Percentiles rank a stretch among this genome's conserved stretches.
Conservation (phyloP, 2,329 filamentous ascomycete species). For the Monascus ruber region DNA sequence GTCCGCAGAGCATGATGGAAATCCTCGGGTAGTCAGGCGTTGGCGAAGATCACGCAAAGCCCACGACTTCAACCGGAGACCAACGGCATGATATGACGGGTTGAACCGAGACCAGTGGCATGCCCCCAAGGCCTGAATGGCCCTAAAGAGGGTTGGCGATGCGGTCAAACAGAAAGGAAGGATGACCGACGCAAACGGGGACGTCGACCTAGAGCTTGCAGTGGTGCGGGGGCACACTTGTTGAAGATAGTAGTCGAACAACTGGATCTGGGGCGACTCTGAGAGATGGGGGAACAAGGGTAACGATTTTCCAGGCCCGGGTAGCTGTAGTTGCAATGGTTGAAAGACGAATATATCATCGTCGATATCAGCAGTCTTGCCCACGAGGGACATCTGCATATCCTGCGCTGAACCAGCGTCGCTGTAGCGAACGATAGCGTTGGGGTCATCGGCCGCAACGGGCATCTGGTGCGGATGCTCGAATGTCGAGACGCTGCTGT, state of each 20-base stretch:
- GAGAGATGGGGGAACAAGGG: constrained; percentile 20
- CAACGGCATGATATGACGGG: constrained; percentile 17
- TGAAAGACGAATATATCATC: not conserved
- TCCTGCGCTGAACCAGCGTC: not conserved
- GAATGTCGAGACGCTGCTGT: constrained; percentile 18
- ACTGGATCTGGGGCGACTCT: constrained; percentile 15
- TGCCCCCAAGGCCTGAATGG: constrained; percentile 29
- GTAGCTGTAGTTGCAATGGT: not conserved
- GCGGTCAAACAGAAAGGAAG: constrained; percentile 29
- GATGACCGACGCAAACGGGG: constrained; percentile 30
- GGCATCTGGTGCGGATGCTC: constrained; percentile 15
- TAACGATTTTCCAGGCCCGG: constrained; percentile 7
- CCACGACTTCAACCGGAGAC: constrained; percentile 27
- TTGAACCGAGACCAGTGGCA: constrained; percentile 26
- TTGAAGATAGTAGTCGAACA: constrained; percentile 32
- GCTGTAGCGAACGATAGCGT: constrained; percentile 5
- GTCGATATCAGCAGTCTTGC: not conserved
- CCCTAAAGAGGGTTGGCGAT: constrained; percentile 26
- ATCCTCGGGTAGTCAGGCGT: constrained; percentile 19
- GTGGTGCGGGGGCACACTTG: constrained; percentile 31
- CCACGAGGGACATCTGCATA: not conserved
- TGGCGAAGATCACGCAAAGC: constrained; percentile 26
- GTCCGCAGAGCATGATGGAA: constrained; percentile 15
- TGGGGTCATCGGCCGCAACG: constrained; percentile 13
- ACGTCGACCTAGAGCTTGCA: constrained; percentile 21